Base-by-base conservation (phyloP, 2,329 filamentous ascomycete genomes). In the Leptographium radiaticola region DNA sequence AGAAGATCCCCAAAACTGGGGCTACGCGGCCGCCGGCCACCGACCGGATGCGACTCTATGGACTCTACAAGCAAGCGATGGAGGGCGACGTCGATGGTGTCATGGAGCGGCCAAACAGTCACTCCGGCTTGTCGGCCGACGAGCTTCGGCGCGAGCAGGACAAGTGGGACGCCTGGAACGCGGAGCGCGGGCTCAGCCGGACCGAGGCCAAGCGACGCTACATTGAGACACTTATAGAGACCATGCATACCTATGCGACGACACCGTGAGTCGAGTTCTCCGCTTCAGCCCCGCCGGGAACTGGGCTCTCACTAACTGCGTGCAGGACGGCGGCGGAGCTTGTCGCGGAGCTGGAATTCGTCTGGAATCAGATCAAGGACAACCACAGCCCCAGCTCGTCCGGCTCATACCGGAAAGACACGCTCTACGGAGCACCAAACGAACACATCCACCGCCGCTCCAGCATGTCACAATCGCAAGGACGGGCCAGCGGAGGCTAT, bases 21-120 rank as follows among this genome's bases (percentile, higher is more conserved):
- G 89, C 89, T 52, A 83, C 88, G 58, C 86, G 93, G 58, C 93
- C 93, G 47, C 93, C 93, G 49, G 81, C 89, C 2, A 75, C 79
- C 57, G 90, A 94, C 65, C 85, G 93, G 55, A 76, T 98, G 62
- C 86, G 87, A 55, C 85, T 98, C 58, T 98, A 98, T 84, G 93
- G 93, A 59, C 78, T 98, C 60, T 98, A 98, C 74, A 98, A 98
- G 68, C 93, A 98, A 70, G 89, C 89, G 58, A 97, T 97, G 93
- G 90, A 98, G 73, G 93, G 93, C 49, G 89, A 98, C 69, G 90
- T 97, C 38, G 87, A 93, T 61, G 87, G 88, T 49, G 89, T 97
- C 50, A 94, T 96, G 85, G 84, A 91, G 63, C 80, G 89, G 47
- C 91, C 93, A 42, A 73, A 72, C 44, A 62, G 68, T 50, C 72